Evolutionary conservation across 1,284 basidiomycete genomes (phyloP).

Genomic region (Sphagnurus paluster): DNA sequence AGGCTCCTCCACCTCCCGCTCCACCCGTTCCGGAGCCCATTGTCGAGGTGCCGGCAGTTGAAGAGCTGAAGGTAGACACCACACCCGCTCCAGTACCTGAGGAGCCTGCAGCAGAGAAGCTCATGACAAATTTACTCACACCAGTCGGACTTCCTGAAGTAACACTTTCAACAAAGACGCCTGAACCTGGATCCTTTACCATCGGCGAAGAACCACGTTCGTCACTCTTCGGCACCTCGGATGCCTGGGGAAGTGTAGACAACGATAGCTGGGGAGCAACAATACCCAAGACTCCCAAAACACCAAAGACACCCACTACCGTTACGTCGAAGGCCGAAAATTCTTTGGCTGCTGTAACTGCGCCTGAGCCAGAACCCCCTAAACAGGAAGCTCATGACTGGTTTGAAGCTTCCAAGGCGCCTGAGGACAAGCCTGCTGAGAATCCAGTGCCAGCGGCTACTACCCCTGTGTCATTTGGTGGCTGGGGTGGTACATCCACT

Average conservation of each 20-base stretch:
- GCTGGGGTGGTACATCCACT: constrained; percentile 12
- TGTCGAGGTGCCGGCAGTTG: neutral
- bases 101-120: constrained; percentile 6
- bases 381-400: neutral
- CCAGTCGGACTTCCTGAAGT: constrained; percentile 18
- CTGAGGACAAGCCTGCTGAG: constrained; percentile 1
- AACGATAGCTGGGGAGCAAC: too few species aligned
- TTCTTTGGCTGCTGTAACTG: constrained; percentile 5
- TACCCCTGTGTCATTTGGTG: constrained; percentile 3
- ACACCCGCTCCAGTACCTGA: neutral
- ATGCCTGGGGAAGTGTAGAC: too few species aligned
- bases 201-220: constrained; percentile 12
- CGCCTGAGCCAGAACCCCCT: neutral
- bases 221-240: constrained; percentile 13
- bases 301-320: constrained; percentile 3
- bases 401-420: neutral
- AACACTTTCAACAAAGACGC: constrained; percentile 17
- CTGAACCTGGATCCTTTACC: constrained; percentile 10
- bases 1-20: constrained; percentile 1
- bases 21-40: neutral
- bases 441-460: constrained; percentile 1
- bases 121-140: constrained; percentile 10
- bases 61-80: constrained; percentile 1
- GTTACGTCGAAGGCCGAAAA: constrained; percentile 4
- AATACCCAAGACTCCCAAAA: neutral